A percentile compares a stretch with the other conserved stretches of the same genome.
phyloP scores from a whole-genome alignment of 306 rosid genomes.

The Neltuma alba region DNA sequence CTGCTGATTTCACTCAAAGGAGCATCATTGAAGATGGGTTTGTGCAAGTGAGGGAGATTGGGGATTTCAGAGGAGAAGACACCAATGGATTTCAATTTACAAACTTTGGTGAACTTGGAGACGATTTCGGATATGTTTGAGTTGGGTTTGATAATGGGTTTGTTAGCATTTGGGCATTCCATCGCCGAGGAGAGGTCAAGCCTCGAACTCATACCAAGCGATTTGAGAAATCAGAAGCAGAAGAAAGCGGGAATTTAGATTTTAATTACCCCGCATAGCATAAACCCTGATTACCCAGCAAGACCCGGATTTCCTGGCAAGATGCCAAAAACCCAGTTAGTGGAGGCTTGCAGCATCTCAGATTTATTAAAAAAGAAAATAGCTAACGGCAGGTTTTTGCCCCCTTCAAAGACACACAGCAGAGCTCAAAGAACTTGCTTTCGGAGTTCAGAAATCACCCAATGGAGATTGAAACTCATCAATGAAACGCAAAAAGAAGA shows the following conservation, averaged over 20 bases:
- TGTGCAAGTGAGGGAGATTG: constrained; percentile 44
- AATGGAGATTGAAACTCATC: not conserved
- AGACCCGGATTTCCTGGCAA: constrained; percentile 46
- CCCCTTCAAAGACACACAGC: not conserved
- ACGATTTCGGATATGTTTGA: constrained; percentile 75
- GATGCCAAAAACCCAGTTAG: constrained; percentile 29
- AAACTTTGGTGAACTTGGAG: constrained; percentile 69
- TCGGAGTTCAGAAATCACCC: constrained; percentile 18
- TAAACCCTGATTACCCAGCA: constrained; percentile 25
- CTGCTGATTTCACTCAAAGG: constrained; percentile 39
- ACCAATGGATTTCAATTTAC: constrained; percentile 78
- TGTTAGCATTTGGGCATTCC: constrained; percentile 54
- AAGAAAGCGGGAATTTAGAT: not conserved
- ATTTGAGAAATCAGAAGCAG: constrained; percentile 21
- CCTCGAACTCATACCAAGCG: constrained; percentile 28
- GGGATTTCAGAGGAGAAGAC: constrained; percentile 61
- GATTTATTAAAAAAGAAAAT: not conserved
- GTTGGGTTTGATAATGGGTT: constrained; percentile 58
- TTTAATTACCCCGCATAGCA: constrained; percentile 24
- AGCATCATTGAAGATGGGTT: constrained; percentile 36
- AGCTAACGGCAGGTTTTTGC: constrained; percentile 9
- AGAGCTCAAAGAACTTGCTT: constrained; percentile 12
- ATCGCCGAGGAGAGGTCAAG: constrained; percentile 40
- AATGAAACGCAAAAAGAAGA: not conserved
- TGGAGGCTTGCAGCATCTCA: constrained; percentile 41